Evolutionary conservation across 441 rosid genomes (phyloP).

Genomic region (Adansonia grandidieri): DNA sequence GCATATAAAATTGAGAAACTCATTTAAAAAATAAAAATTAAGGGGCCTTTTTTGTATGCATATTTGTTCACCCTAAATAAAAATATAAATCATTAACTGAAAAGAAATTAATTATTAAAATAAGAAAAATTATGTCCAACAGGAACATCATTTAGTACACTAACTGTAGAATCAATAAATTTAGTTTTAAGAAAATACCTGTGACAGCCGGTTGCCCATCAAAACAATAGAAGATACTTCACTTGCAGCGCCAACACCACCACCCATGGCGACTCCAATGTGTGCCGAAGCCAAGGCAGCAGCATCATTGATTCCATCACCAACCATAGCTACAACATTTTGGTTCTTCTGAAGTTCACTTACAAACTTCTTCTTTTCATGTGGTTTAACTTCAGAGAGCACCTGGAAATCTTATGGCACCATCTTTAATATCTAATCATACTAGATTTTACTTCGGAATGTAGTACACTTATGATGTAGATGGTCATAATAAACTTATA

Average conservation of each 20-base stretch:
- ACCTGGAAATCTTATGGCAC: conserved; percentile 53
- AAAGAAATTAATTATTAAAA: background rate
- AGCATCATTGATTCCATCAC: conserved; percentile 98
- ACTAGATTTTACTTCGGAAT: background rate
- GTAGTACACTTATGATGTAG: background rate
- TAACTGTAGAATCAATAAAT: background rate
- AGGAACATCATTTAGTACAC: background rate
- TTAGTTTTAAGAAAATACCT: conserved; percentile 49
- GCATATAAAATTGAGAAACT: background rate
- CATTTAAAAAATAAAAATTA: background rate
- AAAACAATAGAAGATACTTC: conserved; percentile 94
- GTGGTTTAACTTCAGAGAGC: conserved; percentile 82
- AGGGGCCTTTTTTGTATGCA: background rate
- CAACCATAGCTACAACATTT: conserved; percentile 90
- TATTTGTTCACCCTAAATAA: background rate
- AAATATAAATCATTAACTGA: background rate
- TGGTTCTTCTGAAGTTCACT: conserved; percentile 69
- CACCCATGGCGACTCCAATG: conserved; percentile 94
- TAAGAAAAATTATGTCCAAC: background rate
- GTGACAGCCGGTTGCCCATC: conserved; percentile 87
- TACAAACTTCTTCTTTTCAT: conserved; percentile 76
- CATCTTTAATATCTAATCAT: conserved; percentile 3
- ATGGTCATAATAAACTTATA: background rate
- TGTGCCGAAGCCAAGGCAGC: conserved; percentile 93
- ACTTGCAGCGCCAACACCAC: conserved; percentile 94